phyloP scores from a whole-genome alignment of 2,329 filamentous ascomycete species.

The Helotiales sp. region DNA sequence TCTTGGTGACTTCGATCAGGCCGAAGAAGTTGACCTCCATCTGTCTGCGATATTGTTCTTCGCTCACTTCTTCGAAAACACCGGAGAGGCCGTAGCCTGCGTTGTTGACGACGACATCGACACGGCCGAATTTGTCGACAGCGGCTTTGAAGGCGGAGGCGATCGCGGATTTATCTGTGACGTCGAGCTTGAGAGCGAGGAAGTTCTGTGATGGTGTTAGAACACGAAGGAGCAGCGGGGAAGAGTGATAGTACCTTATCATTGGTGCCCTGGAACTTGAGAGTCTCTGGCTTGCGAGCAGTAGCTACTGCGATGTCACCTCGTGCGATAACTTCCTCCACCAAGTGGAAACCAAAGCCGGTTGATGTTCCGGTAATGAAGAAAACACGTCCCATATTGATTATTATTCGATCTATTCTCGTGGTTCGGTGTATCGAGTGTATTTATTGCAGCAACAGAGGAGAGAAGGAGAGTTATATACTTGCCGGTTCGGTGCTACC shows the following conservation, averaged over 20 bases:
- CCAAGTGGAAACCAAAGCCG: constrained; percentile 46
- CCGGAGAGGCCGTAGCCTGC: constrained; percentile 57
- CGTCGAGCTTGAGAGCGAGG: constrained; percentile 52
- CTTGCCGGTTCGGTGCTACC: not conserved
- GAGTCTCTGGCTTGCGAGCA: constrained; percentile 39
- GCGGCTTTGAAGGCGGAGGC: constrained; percentile 39
- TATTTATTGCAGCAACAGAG: not conserved
- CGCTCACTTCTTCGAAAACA: constrained; percentile 51
- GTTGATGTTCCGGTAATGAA: constrained; percentile 50
- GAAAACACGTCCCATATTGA: constrained; percentile 40
- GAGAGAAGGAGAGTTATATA: constrained; percentile 2
- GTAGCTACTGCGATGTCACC: constrained; percentile 49
- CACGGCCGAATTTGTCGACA: constrained; percentile 48
- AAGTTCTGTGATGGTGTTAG: constrained; percentile 40
- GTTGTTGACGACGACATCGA: constrained; percentile 63
- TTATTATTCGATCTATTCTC: not conserved
- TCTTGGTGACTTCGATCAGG: constrained; percentile 51
- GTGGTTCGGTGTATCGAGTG: not conserved
- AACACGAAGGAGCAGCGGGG: not conserved
- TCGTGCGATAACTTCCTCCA: constrained; percentile 39
- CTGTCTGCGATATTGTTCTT: constrained; percentile 50
- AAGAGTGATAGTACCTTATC: constrained; percentile 23
- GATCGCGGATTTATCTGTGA: constrained; percentile 48
- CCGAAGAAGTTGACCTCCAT: constrained; percentile 63
- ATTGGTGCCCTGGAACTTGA: constrained; percentile 38